Conservation (phyloP, 345 rosid genomes). For the Balakata baccata region DNA sequence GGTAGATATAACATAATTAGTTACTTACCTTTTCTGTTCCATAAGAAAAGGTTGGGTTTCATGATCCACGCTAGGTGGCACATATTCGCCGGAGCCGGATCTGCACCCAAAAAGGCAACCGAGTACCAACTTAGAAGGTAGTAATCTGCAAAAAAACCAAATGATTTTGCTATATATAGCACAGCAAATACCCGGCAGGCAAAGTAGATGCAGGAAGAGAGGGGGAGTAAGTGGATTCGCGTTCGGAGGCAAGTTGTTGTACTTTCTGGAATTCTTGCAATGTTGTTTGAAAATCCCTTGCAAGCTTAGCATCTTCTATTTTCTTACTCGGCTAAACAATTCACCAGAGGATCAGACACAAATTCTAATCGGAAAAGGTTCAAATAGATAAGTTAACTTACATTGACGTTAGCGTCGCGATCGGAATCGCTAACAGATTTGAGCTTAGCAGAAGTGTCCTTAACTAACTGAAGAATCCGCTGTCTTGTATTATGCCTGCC, state of each 20-base stretch:
- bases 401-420: constrained; percentile 40
- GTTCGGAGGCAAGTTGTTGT: constrained; percentile 64
- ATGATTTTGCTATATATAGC: background rate
- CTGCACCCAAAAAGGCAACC: constrained; percentile 20
- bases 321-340: constrained; percentile 47
- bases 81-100: constrained; percentile 35
- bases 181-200: constrained; percentile 24
- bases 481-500: constrained; percentile 57
- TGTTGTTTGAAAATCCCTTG: constrained; percentile 55
- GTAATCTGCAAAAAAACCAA: background rate
- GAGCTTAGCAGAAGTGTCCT: constrained; percentile 62
- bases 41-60: constrained; percentile 48
- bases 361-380: background rate
- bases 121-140: background rate
- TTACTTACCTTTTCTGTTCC: constrained; percentile 44
- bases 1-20: background rate
- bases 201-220: constrained; percentile 40
- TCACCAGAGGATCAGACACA: background rate
- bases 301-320: constrained; percentile 68
- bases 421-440: constrained; percentile 54
- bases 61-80: constrained; percentile 23
- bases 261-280: constrained; percentile 64
- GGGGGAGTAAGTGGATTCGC: constrained; percentile 60
- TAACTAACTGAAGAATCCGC: constrained; percentile 57
- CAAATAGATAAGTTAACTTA: constrained; percentile 3